Base-by-base conservation (phyloP, 1,284 basidiomycete genomes). In the Ganoderma resinaceum region DNA sequence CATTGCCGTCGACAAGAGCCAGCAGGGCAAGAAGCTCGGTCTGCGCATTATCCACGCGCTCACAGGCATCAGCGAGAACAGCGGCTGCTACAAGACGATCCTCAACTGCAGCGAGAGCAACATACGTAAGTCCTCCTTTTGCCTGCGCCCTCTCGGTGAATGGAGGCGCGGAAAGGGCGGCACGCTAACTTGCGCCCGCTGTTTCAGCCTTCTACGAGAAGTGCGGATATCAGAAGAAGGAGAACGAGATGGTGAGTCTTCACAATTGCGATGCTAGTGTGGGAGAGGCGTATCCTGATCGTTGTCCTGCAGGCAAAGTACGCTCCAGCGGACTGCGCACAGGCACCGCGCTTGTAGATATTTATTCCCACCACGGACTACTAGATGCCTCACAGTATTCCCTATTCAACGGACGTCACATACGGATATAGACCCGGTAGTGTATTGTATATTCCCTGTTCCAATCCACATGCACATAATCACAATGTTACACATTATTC, bases 81-180 rank as follows among this genome's bases (percentile, higher is more conserved):
- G 84, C 70, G 91, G 96, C 35, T 91, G 94, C 81, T 98, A 98
- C 84, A 98, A 99, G 90, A 96, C 95, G 26, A 98, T 99, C 73
- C 82, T 99, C 75, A 98, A 99, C 80, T 99, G 97, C 81, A 95
- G 89, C 77, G 90, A 95, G 71, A 86, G 88, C 63, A 99, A 99
- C 76, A 93, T 96, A 72, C 91, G 96, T 98, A 79, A 81, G 95
- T 90, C 26, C 20, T 4, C 40, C 20, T 18, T n/a, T n/a, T n/a
- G n/a, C n/a, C n/a, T n/a, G n/a, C n/a, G n/a, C n/a, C n/a, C n/a
- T n/a, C n/a, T n/a, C n/a, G n/a, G n/a, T n/a, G n/a, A 23, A 37
- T 4, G 31, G 31, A 12, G 33, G 6, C 16, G 33, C 20, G 33
- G 33, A 58, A n/a, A 23, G 35, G 35, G 33, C 55, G 33, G 33